phyloP scores from a whole-genome alignment of 2,329 filamentous ascomycete genomes.

The Gnomoniopsis smithogilvyi region DNA sequence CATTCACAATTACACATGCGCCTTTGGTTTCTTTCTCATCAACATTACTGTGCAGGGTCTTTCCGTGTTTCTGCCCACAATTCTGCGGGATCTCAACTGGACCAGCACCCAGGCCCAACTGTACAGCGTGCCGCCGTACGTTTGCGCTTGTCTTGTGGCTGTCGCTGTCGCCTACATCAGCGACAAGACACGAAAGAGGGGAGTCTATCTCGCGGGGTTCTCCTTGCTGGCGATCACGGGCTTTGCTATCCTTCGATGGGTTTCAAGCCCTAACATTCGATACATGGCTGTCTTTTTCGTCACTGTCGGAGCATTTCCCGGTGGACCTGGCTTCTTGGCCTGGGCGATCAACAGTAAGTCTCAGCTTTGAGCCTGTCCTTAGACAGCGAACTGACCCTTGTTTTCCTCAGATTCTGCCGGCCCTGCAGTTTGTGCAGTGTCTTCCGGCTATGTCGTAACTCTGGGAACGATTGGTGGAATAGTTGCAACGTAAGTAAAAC shows the following conservation, averaged over 20 bases:
- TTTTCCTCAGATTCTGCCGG: constrained; percentile 42
- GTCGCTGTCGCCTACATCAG: constrained; percentile 36
- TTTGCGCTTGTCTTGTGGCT: constrained; percentile 36
- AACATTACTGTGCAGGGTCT: constrained; percentile 57
- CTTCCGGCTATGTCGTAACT: constrained; percentile 51
- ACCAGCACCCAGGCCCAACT: constrained; percentile 37
- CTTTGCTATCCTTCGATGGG: constrained; percentile 50
- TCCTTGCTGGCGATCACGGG: constrained; percentile 43
- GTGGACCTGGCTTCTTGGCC: constrained; percentile 54
- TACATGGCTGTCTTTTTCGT: constrained; percentile 55
- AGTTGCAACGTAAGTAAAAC: constrained; percentile 45
- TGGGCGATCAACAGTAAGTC: constrained; percentile 52
- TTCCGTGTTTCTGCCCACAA: constrained; percentile 48
- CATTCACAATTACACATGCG: constrained; percentile 59
- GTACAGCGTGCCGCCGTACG: constrained; percentile 42
- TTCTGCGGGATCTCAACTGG: constrained; percentile 41
- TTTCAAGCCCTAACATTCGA: constrained; percentile 36
- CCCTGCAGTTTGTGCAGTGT: constrained; percentile 53
- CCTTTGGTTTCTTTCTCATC: constrained; percentile 55
- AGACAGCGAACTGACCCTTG: not conserved
- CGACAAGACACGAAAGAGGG: constrained; percentile 40
- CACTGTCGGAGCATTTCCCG: constrained; percentile 54
- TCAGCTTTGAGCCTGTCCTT: constrained; percentile 19
- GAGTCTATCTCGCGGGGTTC: constrained; percentile 37
- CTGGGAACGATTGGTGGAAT: constrained; percentile 56